Evolutionary conservation across 495 filamentous ascomycete species (phyloP), one percentile per base, ranked within the genome.

Genomic region (Neurospora discreta): DNA sequence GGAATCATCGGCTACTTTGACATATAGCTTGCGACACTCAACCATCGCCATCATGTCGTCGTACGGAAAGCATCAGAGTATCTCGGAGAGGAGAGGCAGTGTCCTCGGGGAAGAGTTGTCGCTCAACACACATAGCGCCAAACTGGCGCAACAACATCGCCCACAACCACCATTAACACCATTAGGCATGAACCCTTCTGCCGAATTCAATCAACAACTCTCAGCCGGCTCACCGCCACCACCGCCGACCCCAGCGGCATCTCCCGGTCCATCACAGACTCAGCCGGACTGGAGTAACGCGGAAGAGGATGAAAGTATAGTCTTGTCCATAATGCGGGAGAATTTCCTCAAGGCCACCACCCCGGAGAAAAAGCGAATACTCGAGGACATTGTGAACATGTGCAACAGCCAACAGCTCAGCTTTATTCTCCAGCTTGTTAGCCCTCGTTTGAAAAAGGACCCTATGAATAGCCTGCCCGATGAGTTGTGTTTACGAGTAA

Each of bases 361-460:
- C 43, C 78, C 80, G 15, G 87, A 89, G 74, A 80, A 87, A 71
- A 88, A 83, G 70, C 80, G 88, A 26, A 83, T 95, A 74, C 84
- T 99, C 39, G 92, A 90, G 36, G 93, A 96, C 72, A 83, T 99
- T 69, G 81, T 99, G 74, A 94, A 94, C 76, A 84, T 96, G 74
- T 99, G 96, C 83, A 93, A 95, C 76, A 97, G 92, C 75, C 93
- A 95, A 73, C 92, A 95, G 75, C 87, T 99, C 72, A 96, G 93
- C 80, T 98, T 98, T 78, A 92, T 99, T 20, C 92, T 94, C 70
- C 92, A 94, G 75, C 94, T 95, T 78, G 94, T 99, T 70, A 91
- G 91, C 74, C 95, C 95, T 42, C 84, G 94, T 68, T 83, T 99
- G 72, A 97, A 97, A 81, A 97, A 97, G 79, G 95, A 99, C 82